phyloP scores from a whole-genome alignment of 2,329 filamentous ascomycete species.

The Apiospora kogelbergensis region DNA sequence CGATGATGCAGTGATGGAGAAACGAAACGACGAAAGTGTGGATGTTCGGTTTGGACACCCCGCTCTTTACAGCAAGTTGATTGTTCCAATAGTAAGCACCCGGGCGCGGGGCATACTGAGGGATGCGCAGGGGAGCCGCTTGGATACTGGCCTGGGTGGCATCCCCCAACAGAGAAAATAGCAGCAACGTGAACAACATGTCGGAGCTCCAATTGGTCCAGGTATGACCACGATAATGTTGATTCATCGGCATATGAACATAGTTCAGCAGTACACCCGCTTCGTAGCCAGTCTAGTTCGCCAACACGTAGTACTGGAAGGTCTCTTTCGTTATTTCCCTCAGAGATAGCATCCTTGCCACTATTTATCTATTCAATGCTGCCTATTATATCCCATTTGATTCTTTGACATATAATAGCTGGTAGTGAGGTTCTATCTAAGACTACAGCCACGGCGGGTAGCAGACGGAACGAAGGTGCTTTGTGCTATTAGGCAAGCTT shows the following conservation, averaged over 20 bases:
- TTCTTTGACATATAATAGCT: background rate
- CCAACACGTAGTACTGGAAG: background rate
- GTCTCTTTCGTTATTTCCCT: background rate
- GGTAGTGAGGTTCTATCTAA: background rate
- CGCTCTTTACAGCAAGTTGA: slow-evolving; percentile 83
- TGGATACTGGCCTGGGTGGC: slow-evolving; percentile 57
- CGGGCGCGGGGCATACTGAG: slow-evolving; percentile 80
- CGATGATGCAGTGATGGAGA: slow-evolving; percentile 45
- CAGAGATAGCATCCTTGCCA: background rate
- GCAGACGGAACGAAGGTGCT: background rate
- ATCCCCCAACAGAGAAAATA: no score
- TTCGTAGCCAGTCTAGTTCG: background rate
- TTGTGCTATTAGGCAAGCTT: background rate
- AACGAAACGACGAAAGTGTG: slow-evolving; percentile 61
- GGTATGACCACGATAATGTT: background rate
- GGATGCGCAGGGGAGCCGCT: slow-evolving; percentile 77
- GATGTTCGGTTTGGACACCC: slow-evolving; percentile 83
- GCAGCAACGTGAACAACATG: no score
- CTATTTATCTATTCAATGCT: background rate
- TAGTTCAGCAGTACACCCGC: background rate
- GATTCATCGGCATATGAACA: background rate
- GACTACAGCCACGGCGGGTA: background rate
- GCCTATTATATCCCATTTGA: background rate
- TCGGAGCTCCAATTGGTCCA: background rate
- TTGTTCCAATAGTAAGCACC: slow-evolving; percentile 91